Base-by-base conservation (phyloP, 768 basidiomycete species). In the Panaeolus papilionaceus region DNA sequence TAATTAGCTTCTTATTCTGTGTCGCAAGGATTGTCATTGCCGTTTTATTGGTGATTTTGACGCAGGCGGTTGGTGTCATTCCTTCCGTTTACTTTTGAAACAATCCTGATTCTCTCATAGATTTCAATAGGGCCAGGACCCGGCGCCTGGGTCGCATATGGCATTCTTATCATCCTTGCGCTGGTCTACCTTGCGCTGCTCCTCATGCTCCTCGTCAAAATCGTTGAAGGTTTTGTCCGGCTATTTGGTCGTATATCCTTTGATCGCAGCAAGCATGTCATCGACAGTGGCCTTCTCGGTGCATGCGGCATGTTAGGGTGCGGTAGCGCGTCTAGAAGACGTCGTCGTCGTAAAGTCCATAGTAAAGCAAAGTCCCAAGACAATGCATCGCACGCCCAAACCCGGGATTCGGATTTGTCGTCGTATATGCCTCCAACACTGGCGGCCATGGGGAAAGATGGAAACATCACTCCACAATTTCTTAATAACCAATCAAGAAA, bases 121-220 rank as follows among this genome's bases (percentile, higher is more conserved):
- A 92, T 98, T 62, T 90, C 89, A 61, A 90, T 99, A 69, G 93
- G 93, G 39, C 73, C 84, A 62, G 89, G 91, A 28, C 90, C 96
- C 18, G 88, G 88, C 18, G 92, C 93, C 65, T 99, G 97, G 98
- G 90, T 99, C 16, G 90, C 96, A 12, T 98, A 97, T 77, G 93
- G 94, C 71, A 91, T 99, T 67, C 84, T 99, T 67, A 82, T 96
- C 72, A 92, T 98, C 62, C 82, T 94, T 37, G 86, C 86, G 11
- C 84, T 98, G 67, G 90, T 94, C 58, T 95, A 96, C 76, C 82
- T 95, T 11, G 90, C 92, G n/a, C 88, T 97, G 72, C 74, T 88
- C 61, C 79, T 93, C 66, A 92, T 98, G 85, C 87, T 98, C 45
- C 63, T 92, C 42, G 88, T 92, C 79, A 99, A 99, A 80, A 71